Percentiles rank a stretch among this genome's conserved stretches.
phyloP scores from a whole-genome alignment of 257 asterid genomes.

The Craterostigma plantagineum region DNA sequence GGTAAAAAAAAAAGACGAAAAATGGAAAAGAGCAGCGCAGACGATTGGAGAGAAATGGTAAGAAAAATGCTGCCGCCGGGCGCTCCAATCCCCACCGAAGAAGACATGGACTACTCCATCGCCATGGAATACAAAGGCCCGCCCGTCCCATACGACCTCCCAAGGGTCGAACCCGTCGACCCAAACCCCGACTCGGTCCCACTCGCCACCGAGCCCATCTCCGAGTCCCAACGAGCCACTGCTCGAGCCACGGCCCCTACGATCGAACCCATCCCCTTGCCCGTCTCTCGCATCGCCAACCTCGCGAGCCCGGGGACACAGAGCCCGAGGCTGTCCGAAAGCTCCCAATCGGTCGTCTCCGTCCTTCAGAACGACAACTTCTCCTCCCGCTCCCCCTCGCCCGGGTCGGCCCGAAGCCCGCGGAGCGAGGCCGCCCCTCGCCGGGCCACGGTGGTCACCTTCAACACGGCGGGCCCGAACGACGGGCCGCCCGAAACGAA shows the following conservation, averaged over 20 bases:
- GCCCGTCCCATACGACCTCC: conserved; percentile 44
- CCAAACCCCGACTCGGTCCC: conserved; percentile 43
- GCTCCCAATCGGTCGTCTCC: conserved; percentile 71
- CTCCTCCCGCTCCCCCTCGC: conserved; percentile 54
- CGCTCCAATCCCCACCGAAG: conserved; percentile 66
- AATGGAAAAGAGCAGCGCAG: conserved; percentile 36
- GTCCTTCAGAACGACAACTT: conserved; percentile 56
- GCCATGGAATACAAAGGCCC: conserved; percentile 81
- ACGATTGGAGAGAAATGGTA: conserved; percentile 71
- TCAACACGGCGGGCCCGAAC: conserved; percentile 43
- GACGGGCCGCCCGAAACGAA: conserved; percentile 45
- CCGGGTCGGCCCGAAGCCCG: conserved; percentile 30
- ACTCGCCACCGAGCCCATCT: conserved; percentile 45
- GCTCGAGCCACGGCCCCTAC: conserved; percentile 35
- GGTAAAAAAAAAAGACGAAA: conserved; percentile 9
- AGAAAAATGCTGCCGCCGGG: conserved; percentile 91
- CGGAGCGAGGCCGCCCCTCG: conserved; percentile 26
- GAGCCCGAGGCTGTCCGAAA: conserved; percentile 49
- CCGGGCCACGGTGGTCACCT: conserved; percentile 61
- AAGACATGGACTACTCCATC: conserved; percentile 64
- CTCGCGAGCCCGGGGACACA: conserved; percentile 30
- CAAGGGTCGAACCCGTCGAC: conserved; percentile 53
- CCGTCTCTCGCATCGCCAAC: conserved; percentile 41
- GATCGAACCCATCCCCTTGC: conserved; percentile 51
- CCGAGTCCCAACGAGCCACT: conserved; percentile 46